Conservation (phyloP, 2,329 filamentous ascomycete genomes). For the Monosporascus sp. region DNA sequence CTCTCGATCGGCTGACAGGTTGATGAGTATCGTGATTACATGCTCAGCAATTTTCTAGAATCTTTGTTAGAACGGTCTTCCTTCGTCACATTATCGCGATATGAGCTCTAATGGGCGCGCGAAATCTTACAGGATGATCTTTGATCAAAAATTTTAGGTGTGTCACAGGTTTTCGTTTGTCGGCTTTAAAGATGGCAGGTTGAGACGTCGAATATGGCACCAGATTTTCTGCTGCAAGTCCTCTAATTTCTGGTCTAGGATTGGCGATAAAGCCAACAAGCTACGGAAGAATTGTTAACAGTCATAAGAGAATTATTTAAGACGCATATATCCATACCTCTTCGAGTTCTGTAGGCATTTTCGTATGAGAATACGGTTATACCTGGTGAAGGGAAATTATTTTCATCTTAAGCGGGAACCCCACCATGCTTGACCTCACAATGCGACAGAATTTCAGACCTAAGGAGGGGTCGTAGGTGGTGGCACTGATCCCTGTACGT, state of each 20-base stretch:
- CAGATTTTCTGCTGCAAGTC: constrained; percentile 78
- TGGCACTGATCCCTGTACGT: no score
- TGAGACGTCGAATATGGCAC: constrained; percentile 74
- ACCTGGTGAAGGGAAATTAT: neutral
- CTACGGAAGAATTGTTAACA: constrained; percentile 37
- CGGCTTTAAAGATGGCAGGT: constrained; percentile 75
- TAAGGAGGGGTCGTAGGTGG: no score
- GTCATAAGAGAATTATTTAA: constrained; percentile 3
- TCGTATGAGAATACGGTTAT: constrained; percentile 5
- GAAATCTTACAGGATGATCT: constrained; percentile 68
- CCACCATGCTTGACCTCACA: neutral
- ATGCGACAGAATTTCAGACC: neutral
- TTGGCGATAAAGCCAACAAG: constrained; percentile 91
- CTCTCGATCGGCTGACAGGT: constrained; percentile 71
- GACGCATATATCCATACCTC: constrained; percentile 47
- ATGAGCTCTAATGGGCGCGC: neutral
- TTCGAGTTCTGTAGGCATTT: constrained; percentile 71
- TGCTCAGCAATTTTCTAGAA: constrained; percentile 81
- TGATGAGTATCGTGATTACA: constrained; percentile 85
- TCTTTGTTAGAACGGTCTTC: constrained; percentile 1
- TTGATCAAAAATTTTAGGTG: constrained; percentile 82
- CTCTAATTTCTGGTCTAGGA: constrained; percentile 84
- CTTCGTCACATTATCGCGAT: neutral
- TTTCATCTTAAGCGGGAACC: neutral
- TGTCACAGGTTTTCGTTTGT: constrained; percentile 71